phyloP scores from a whole-genome alignment of 805 yeast species.

The Ogataea philodendri region DNA sequence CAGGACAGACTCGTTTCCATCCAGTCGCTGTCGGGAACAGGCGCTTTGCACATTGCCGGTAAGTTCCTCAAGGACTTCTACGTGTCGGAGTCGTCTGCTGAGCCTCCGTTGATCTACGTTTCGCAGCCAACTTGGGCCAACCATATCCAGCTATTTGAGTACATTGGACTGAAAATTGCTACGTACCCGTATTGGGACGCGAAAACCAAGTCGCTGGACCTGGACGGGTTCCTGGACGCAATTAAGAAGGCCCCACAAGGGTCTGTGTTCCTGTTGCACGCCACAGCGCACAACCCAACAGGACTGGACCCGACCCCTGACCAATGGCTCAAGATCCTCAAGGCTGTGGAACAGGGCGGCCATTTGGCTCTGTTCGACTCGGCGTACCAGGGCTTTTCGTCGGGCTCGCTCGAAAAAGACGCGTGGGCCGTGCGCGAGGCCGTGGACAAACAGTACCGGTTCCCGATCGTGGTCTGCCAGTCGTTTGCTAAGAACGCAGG shows the following conservation, averaged over 20 bases:
- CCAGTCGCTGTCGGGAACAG: constrained; percentile 84
- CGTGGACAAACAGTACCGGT: constrained; percentile 43
- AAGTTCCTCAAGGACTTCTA: constrained; percentile 56
- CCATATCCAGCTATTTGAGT: constrained; percentile 78
- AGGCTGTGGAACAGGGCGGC: constrained; percentile 53
- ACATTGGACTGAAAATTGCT: constrained; percentile 63
- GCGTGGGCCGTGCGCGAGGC: constrained; percentile 79
- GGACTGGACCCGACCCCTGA: constrained; percentile 88
- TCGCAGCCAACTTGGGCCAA: constrained; percentile 98
- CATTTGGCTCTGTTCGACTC: constrained; percentile 88
- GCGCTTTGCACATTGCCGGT: constrained; percentile 90
- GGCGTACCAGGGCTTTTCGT: constrained; percentile 97
- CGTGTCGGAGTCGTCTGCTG: constrained; percentile 21
- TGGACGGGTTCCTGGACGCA: constrained; percentile 62
- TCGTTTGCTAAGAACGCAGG: constrained; percentile 97
- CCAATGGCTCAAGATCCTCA: constrained; percentile 75
- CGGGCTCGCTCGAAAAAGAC: constrained; percentile 80
- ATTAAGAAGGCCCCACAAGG: constrained; percentile 70
- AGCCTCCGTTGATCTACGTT: constrained; percentile 54
- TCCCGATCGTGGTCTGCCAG: constrained; percentile 80
- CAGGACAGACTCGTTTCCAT: constrained; percentile 55
- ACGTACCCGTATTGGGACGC: constrained; percentile 86
- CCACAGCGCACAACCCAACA: constrained; percentile 98
- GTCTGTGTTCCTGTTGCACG: constrained; percentile 80
- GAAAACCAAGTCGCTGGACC: constrained; percentile 64